Evolutionary conservation across 805 yeast genomes (phyloP), one percentile per base, ranked within the genome.

Genomic region (Sungouiozyma intestinalis): DNA sequence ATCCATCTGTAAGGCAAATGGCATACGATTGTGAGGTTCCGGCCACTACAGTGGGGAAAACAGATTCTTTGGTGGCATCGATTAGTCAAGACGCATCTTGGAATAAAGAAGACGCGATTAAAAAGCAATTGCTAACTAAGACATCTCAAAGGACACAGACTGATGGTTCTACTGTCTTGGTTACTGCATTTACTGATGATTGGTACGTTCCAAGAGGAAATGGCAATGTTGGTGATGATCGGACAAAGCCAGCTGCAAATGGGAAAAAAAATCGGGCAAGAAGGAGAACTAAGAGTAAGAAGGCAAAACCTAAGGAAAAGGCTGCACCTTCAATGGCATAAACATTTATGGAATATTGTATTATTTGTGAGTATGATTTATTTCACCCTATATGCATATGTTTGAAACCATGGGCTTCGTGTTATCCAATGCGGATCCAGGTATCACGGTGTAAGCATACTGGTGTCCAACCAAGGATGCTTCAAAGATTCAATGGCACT

Each of bases 401-500:
- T n/a, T n/a, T n/a, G n/a, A n/a, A n/a, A n/a, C n/a, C n/a, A n/a
- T n/a, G n/a, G n/a, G n/a, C n/a, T n/a, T n/a, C n/a, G n/a, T n/a
- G n/a, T n/a, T n/a, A n/a, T n/a, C n/a, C n/a, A n/a, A n/a, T n/a
- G n/a, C n/a, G n/a, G n/a, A n/a, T n/a, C n/a, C n/a, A n/a, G n/a
- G n/a, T n/a, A n/a, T n/a, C n/a, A n/a, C n/a, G n/a, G n/a, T n/a
- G n/a, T 50, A 29, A 53, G 8, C 16, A 55, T 39, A 14, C 48
- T 48, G 3, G 64, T 48, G 37, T 55, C 61, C 24, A 57, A 35
- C 65, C 65, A 61, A 6, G 54, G 42, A 49, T 84, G 87, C 15
- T 71, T 63, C 43, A 85, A 62, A 43, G 90, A 59, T 43, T 79
- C 83, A 3, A 72, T 64, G 2, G 97, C 95, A 39, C 76, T 67